These are phyloP conservation scores for Obba rivulosa DNA, from an alignment of 768 basidiomycete species.

Conservation along the genomic window DNA sequence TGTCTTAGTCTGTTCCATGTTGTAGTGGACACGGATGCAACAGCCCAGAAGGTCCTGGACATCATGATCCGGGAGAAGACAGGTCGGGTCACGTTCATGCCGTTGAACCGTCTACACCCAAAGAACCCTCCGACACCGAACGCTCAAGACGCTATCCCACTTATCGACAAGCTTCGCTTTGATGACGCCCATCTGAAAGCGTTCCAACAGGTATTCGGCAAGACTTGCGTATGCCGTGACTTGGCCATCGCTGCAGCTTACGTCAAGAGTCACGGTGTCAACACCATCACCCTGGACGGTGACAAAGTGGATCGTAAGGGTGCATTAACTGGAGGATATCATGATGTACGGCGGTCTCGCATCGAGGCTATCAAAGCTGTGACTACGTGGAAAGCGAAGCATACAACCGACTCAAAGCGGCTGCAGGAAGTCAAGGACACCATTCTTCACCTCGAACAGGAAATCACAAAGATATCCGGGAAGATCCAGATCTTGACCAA, in stretches of 20 bases:
- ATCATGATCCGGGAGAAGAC: slow-evolving; percentile 91
- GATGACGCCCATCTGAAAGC: slow-evolving; percentile 70
- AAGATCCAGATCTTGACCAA: slow-evolving; percentile 63
- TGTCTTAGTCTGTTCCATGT: slow-evolving; percentile 83
- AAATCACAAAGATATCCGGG: slow-evolving; percentile 73
- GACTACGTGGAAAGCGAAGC: slow-evolving; percentile 68
- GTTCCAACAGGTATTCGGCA: slow-evolving; percentile 95
- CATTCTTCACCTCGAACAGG: slow-evolving; percentile 74
- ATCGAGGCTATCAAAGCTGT: slow-evolving; percentile 83
- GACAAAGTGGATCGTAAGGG: slow-evolving; percentile 98
- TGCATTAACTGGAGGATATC: slow-evolving; percentile 92
- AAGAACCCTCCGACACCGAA: slow-evolving; percentile 61
- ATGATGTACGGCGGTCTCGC: slow-evolving; percentile 85
- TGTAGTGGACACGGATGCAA: slow-evolving; percentile 95
- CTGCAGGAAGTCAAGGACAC: slow-evolving; percentile 70
- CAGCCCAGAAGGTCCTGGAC: slow-evolving; percentile 86
- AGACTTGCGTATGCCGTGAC: slow-evolving; percentile 93
- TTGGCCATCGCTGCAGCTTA: slow-evolving; percentile 90
- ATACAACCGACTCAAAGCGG: slow-evolving; percentile 56
- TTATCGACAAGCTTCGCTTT: slow-evolving; percentile 78
- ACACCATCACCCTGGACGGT: slow-evolving; percentile 95
- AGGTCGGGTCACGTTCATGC: slow-evolving; percentile 97
- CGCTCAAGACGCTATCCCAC: slow-evolving; percentile 73
- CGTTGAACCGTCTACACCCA: slow-evolving; percentile 88
- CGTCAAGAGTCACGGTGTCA: slow-evolving; percentile 90